These are phyloP conservation scores for Malus hybrid DNA, from an alignment of 331 rosid species.

Conservation along the genomic window DNA sequence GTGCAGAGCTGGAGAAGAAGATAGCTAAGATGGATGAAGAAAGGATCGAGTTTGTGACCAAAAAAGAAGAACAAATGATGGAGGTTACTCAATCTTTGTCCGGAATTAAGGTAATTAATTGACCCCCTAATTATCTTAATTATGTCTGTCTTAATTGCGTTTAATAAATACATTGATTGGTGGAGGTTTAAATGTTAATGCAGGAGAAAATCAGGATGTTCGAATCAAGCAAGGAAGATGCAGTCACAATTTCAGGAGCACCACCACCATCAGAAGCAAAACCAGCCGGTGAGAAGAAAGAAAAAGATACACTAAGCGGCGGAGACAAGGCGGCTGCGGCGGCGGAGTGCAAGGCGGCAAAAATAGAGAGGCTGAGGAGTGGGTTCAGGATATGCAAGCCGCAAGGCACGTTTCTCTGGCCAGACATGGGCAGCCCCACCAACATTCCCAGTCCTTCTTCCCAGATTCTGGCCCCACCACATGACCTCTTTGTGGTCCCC, in stretches of 20 bases:
- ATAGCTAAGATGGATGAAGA: not conserved
- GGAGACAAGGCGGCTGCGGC: slow-evolving; percentile 15
- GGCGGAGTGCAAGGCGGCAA: slow-evolving; percentile 57
- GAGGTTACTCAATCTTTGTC: not conserved
- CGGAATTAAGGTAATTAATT: not conserved
- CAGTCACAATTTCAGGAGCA: slow-evolving; percentile 27
- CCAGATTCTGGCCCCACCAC: slow-evolving; percentile 17
- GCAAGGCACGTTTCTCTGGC: slow-evolving; percentile 68
- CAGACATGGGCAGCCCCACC: slow-evolving; percentile 38
- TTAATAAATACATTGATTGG: not conserved
- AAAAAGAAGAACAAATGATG: not conserved
- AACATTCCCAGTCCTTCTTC: slow-evolving; percentile 24
- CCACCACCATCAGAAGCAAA: slow-evolving; percentile 22
- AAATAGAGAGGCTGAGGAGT: slow-evolving; percentile 60
- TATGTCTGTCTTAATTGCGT: not conserved
- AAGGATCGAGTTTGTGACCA: not conserved
- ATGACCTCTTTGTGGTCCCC: slow-evolving; percentile 11
- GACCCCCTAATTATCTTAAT: not conserved
- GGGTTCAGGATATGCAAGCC: slow-evolving; percentile 82
- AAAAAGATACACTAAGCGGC: not conserved
- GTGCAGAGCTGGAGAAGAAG: not conserved
- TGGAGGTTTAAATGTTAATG: not conserved
- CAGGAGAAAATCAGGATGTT: slow-evolving; percentile 29
- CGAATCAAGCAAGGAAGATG: slow-evolving; percentile 29
- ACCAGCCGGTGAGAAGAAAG: slow-evolving; percentile 1